Evolutionary conservation across 345 rosid species (phyloP).

Genomic region (Sapria himalayana): DNA sequence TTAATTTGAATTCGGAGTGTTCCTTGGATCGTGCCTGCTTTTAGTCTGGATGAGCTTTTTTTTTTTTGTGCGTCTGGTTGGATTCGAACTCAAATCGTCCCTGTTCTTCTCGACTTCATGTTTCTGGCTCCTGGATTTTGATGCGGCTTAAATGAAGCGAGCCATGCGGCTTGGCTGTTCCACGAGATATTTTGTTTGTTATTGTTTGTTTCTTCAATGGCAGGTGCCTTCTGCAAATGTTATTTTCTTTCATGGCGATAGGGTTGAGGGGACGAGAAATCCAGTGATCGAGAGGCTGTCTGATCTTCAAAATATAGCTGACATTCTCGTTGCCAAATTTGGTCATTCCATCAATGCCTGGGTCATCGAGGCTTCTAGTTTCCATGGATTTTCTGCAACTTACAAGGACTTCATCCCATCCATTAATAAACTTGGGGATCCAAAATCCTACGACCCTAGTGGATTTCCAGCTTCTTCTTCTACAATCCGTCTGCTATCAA

Average conservation of each 20-base stretch:
- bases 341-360: slow-evolving; percentile 47
- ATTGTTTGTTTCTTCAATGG: no score
- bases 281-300: slow-evolving; percentile 56
- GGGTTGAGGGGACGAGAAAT: slow-evolving; percentile 39
- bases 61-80: slow-evolving; percentile 4
- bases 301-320: slow-evolving; percentile 37
- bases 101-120: no score
- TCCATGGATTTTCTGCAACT: slow-evolving; percentile 59
- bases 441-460: slow-evolving; percentile 26
- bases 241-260: slow-evolving; percentile 58
- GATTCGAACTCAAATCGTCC: no score
- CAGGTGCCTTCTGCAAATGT: slow-evolving; percentile 55
- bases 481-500: slow-evolving; percentile 30
- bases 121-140: no score
- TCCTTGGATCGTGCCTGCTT: no score
- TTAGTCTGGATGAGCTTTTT: background rate
- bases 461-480: slow-evolving; percentile 62
- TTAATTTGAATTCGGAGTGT: background rate
- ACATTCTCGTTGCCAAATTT: slow-evolving; percentile 49
- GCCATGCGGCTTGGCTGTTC: no score
- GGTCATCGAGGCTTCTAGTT: slow-evolving; percentile 50
- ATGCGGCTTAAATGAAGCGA: no score
- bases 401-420: slow-evolving; percentile 53
- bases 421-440: slow-evolving; percentile 36
- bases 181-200: no score